These are phyloP conservation scores for Mycena amicta DNA, from an alignment of 768 basidiomycete genomes.

Conservation along the genomic window DNA sequence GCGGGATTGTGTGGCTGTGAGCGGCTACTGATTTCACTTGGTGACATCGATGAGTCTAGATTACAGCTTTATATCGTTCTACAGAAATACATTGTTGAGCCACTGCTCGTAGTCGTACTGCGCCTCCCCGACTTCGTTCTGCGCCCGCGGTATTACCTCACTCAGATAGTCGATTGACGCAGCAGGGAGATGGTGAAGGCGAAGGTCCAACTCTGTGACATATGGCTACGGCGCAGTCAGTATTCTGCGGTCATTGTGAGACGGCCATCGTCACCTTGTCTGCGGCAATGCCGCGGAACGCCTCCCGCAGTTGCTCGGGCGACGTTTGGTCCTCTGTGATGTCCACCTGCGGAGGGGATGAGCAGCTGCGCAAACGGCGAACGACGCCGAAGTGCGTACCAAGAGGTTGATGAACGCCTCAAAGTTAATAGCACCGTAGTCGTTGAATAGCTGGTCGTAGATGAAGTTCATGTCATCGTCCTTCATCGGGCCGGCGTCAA, in stretches of 20 bases:
- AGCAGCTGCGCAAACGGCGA: constrained; percentile 5
- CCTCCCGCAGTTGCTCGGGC: constrained; percentile 86
- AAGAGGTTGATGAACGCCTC: constrained; percentile 94
- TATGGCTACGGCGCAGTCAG: constrained; percentile 63
- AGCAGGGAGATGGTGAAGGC: constrained; percentile 76
- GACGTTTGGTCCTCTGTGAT: constrained; percentile 96
- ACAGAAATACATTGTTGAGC: constrained; percentile 78
- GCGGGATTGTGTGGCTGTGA: constrained; percentile 32
- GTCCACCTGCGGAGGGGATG: constrained; percentile 63
- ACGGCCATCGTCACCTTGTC: constrained; percentile 65
- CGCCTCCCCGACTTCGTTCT: constrained; percentile 58
- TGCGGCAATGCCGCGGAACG: constrained; percentile 89
- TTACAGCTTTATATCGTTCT: constrained; percentile 37
- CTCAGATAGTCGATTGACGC: constrained; percentile 79
- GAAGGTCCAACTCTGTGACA: constrained; percentile 91
- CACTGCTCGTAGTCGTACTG: constrained; percentile 84
- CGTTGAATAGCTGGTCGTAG: constrained; percentile 74
- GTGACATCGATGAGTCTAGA: constrained; percentile 11
- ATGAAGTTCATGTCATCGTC: constrained; percentile 88
- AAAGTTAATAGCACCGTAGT: constrained; percentile 88
- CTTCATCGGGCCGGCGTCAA: constrained; percentile 34
- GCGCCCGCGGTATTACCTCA: constrained; percentile 71
- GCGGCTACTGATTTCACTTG: neutral
- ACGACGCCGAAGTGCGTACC: constrained; percentile 41
- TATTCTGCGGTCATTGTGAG: constrained; percentile 7